These are phyloP conservation scores for Lachnellula arida DNA, from an alignment of 2,329 filamentous ascomycete genomes.

Conservation along the genomic window DNA sequence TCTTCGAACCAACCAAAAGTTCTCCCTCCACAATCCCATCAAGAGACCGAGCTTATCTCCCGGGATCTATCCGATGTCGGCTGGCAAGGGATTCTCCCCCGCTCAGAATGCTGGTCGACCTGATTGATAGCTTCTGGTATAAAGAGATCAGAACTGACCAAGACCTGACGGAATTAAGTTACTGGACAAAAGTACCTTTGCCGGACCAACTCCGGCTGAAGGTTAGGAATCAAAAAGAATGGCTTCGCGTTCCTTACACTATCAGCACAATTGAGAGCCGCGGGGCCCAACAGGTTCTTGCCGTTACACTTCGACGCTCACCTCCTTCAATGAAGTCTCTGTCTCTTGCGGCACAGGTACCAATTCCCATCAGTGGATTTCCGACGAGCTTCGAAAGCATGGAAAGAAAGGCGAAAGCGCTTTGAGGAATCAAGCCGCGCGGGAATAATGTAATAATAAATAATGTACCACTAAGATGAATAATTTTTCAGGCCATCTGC, in stretches of 20 bases:
- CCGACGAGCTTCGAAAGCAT: not conserved
- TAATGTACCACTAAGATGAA: not conserved
- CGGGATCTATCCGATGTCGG: conserved; percentile 1
- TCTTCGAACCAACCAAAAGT: conserved; percentile 6
- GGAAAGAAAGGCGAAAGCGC: not conserved
- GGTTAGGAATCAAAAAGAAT: not conserved
- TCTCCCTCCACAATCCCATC: not conserved
- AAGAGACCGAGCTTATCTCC: not conserved
- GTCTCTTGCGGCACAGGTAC: not conserved
- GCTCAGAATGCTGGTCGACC: not conserved
- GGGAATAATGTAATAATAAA: not conserved
- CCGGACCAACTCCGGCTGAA: not conserved
- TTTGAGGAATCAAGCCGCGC: not conserved
- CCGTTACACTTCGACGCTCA: not conserved
- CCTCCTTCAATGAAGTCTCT: not conserved
- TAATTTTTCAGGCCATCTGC: no score
- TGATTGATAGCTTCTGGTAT: conserved; percentile 4
- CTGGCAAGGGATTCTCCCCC: not conserved
- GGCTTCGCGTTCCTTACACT: not conserved
- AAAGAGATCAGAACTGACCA: not conserved
- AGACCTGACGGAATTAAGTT: not conserved
- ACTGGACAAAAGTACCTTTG: not conserved
- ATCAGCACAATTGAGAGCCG: not conserved
- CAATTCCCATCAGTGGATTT: not conserved
- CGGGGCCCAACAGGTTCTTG: not conserved